Base-by-base conservation (phyloP, 805 yeast genomes). In the Starmerella khaoyaiensis region DNA sequence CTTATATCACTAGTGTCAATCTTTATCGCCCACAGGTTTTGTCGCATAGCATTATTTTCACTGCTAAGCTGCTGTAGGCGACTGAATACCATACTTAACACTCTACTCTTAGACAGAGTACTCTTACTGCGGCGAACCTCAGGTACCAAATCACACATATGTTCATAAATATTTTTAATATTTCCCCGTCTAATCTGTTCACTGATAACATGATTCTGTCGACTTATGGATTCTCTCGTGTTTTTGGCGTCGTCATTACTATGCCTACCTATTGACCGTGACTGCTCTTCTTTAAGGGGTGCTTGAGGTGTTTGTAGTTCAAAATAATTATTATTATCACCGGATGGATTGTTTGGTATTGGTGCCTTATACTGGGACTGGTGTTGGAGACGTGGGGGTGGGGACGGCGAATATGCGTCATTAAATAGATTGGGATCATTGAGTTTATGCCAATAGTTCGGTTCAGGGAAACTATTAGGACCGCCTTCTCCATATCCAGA, bases 101-200 rank as follows among this genome's bases (percentile, higher is more conserved):
- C 48, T 12, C 32, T 46, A 31, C 54, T 45, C 42, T 59, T 59
- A 30, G 58, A 48, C 30, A 46, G 34, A 7, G 19, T 14, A 26
- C 35, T 41, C 19, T 31, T 22, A 25, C 40, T 36, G 23, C 25
- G 16, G 22, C 28, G 35, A 25, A 37, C 35, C 9, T 41, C 49
- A 5, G 67, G 68, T 11, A 63, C 60, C 35, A 62, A 43, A 8
- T 44, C 36, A 33, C 60, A 53, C 50, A 63, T 46, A 32, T 53
- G 57, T n/a, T 55, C 55, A 41, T 61, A 61, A 26, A 56, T 54
- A 28, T 46, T 49, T 46, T 59, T 61, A 45, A 63, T 64, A 23
- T 45, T 41, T 37, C 59, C 62, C 4, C 68, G 52, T 2, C 68
- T 55, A 21, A 58, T 53, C 48, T 63, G 59, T 36, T 63, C 68